phyloP scores from a whole-genome alignment of 2,329 filamentous ascomycete genomes.

The Alternaria conjuncta region DNA sequence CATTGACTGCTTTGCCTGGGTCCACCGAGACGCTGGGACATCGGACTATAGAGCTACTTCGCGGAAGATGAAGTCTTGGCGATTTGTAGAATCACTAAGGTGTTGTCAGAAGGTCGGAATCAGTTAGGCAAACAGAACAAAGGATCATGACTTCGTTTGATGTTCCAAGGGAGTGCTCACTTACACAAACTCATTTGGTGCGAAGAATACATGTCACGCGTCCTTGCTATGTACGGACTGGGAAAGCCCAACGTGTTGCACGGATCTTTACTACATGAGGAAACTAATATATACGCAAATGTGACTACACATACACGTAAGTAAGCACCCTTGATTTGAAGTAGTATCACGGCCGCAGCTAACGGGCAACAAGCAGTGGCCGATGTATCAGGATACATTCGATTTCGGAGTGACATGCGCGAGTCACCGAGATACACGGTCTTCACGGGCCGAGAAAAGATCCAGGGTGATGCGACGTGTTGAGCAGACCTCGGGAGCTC shows the following conservation, averaged over 20 bases:
- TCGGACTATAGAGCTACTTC: background rate
- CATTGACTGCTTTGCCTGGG: background rate
- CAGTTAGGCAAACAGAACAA: background rate
- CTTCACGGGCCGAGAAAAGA: constrained; percentile 1
- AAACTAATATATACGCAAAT: background rate
- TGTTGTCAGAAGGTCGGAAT: constrained; percentile 6
- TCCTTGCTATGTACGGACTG: background rate
- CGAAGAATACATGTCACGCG: background rate
- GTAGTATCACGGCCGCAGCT: background rate
- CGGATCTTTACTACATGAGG: background rate
- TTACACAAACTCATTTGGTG: constrained; percentile 3
- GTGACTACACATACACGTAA: background rate
- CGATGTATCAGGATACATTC: background rate
- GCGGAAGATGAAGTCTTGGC: constrained; percentile 7
- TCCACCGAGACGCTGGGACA: background rate
- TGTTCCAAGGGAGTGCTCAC: background rate
- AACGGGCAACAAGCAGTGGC: background rate
- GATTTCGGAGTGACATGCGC: background rate
- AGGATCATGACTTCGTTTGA: background rate
- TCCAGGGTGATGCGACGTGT: constrained; percentile 2
- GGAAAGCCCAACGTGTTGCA: background rate
- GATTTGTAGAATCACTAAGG: constrained; percentile 2
- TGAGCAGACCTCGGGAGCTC: background rate
- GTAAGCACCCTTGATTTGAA: background rate
- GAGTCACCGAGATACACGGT: constrained; percentile 1